These are phyloP conservation scores for Botryotinia narcissicola DNA, from an alignment of 2,329 filamentous ascomycete species.

Conservation along the genomic window DNA sequence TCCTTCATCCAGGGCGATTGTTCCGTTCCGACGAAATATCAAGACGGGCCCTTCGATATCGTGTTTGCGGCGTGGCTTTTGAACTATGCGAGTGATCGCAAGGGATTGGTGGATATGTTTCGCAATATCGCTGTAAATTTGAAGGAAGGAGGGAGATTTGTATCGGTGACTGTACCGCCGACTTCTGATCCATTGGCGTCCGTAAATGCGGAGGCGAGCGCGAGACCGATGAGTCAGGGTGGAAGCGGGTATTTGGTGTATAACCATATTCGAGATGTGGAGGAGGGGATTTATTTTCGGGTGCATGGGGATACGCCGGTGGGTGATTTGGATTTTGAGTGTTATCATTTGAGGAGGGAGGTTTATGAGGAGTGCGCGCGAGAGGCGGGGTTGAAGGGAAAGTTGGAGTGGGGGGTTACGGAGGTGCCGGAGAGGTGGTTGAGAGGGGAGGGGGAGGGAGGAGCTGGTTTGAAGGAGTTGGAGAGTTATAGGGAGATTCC, in stretches of 20 bases:
- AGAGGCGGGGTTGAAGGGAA: slow-evolving; percentile 35
- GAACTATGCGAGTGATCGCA: slow-evolving; percentile 39
- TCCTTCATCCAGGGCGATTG: slow-evolving; percentile 36
- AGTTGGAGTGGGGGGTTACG: slow-evolving; percentile 33
- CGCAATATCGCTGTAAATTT: slow-evolving; percentile 40
- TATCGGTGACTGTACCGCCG: slow-evolving; percentile 36
- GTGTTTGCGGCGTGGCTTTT: slow-evolving; percentile 42
- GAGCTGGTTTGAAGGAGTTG: slow-evolving; percentile 32
- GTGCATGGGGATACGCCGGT: slow-evolving; percentile 26
- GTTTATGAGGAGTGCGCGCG: slow-evolving; percentile 37
- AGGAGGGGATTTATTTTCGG: slow-evolving; percentile 29
- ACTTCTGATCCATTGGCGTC: slow-evolving; percentile 30
- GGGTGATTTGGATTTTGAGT: slow-evolving; percentile 32
- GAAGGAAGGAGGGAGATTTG: slow-evolving; percentile 39
- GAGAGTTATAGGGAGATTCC: slow-evolving; percentile 31
- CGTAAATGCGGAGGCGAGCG: slow-evolving; percentile 25
- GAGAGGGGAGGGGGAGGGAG: slow-evolving; percentile 28
- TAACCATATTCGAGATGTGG: slow-evolving; percentile 25
- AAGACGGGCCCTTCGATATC: slow-evolving; percentile 39
- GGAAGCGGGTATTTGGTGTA: slow-evolving; percentile 28
- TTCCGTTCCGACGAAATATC: slow-evolving; percentile 30
- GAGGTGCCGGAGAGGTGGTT: slow-evolving; percentile 31
- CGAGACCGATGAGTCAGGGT: slow-evolving; percentile 24
- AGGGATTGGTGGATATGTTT: slow-evolving; percentile 40
- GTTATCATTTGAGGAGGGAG: slow-evolving; percentile 36